phyloP scores from a whole-genome alignment of 108 stramenopile genomes.

The Pinguiococcus pyrenoidosus region DNA sequence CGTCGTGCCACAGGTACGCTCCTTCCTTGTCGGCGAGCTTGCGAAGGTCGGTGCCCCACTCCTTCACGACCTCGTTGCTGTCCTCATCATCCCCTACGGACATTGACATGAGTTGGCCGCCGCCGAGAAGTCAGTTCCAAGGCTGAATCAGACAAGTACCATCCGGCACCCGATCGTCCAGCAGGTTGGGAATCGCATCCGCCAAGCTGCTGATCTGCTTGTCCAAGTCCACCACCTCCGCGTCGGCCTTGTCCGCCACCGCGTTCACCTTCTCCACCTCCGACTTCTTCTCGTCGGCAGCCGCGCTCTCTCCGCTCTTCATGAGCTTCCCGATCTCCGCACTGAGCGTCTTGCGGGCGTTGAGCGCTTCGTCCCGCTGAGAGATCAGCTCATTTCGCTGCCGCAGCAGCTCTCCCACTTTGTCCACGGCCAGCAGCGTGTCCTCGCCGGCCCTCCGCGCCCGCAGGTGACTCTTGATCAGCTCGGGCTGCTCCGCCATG shows the following conservation, averaged over 20 bases:
- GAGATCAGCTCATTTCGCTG: conserved; percentile 19
- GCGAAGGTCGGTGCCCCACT: conserved; percentile 62
- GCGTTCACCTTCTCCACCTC: conserved; percentile 22
- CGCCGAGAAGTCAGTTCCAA: background rate
- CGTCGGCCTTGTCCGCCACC: conserved; percentile 23
- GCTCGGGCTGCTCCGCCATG: conserved; percentile 16
- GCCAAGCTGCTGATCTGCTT: conserved; percentile 49
- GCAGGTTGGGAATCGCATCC: conserved; percentile 71
- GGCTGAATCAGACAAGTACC: conserved; percentile 20
- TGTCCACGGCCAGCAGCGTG: conserved; percentile 6
- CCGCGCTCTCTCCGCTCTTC: conserved; percentile 18
- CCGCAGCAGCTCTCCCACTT: conserved; percentile 22
- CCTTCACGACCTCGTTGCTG: conserved; percentile 56
- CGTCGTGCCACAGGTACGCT: conserved; percentile 86
- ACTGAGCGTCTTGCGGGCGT: conserved; percentile 17
- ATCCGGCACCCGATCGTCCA: conserved; percentile 75
- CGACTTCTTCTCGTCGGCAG: conserved; percentile 18
- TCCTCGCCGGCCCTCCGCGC: conserved; percentile 19
- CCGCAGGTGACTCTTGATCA: conserved; percentile 15
- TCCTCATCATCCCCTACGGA: conserved; percentile 60
- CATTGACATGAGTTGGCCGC: background rate
- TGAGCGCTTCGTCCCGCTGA: conserved; percentile 20
- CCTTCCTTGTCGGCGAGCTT: conserved; percentile 47
- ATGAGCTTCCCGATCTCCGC: conserved; percentile 34
- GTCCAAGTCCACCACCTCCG: conserved; percentile 39